Conservation (phyloP, 192 early-diverging fungal species). For the Backusella tarrabulga region DNA sequence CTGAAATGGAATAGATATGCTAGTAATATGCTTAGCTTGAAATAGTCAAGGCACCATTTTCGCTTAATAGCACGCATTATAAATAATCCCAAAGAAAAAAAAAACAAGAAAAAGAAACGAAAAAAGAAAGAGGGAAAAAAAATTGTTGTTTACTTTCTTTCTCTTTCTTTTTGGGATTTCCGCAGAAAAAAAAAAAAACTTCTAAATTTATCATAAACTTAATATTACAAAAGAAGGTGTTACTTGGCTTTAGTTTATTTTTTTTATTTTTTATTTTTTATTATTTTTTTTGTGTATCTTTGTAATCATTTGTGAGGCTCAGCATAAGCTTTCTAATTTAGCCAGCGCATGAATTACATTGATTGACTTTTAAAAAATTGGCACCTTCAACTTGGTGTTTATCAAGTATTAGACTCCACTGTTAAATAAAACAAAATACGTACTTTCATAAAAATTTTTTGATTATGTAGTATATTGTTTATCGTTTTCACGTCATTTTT, state of each 20-base stretch:
- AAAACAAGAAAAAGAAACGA: background rate
- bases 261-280: background rate
- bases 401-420: no score
- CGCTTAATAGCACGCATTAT: background rate
- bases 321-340: no score
- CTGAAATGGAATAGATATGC: background rate
- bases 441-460: background rate
- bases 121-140: background rate
- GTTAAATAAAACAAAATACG: no score
- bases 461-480: background rate
- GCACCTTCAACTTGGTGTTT: no score
- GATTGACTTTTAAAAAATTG: no score
- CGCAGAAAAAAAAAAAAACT: background rate
- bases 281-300: background rate
- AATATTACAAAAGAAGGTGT: background rate
- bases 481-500: background rate
- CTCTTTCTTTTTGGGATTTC: background rate
- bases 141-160: background rate
- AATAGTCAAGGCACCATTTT: slow-evolving; percentile 6
- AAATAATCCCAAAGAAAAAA: background rate
- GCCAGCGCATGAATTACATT: no score
- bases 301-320: background rate
- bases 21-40: background rate
- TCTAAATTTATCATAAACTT: background rate
- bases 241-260: background rate